Evolutionary conservation across 352 stramenopile species (phyloP).

Genomic region (Phytophthora syringae): DNA sequence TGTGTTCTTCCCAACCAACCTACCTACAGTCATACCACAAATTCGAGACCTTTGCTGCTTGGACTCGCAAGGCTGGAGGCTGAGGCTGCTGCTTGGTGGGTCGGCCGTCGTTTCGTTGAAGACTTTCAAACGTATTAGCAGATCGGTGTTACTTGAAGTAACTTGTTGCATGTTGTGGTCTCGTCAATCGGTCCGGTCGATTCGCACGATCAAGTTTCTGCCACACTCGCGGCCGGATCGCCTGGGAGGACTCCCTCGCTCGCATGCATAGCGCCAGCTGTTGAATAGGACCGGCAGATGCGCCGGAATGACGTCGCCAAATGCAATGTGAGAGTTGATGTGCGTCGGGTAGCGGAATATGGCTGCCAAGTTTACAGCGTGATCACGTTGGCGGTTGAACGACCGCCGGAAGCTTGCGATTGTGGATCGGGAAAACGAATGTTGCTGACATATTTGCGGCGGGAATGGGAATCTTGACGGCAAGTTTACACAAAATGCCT

Average conservation of each 20-base stretch:
- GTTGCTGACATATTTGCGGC: slow-evolving; percentile 21
- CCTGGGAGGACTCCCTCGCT: slow-evolving; percentile 2
- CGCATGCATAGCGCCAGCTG: slow-evolving; percentile 18
- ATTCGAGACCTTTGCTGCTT: slow-evolving; percentile 14
- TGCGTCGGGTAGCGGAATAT: slow-evolving; percentile 1
- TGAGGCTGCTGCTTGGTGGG: slow-evolving; percentile 12
- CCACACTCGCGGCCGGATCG: not conserved
- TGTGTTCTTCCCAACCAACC: too few species aligned
- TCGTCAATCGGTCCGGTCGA: slow-evolving; percentile 1
- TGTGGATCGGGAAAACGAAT: slow-evolving; percentile 20
- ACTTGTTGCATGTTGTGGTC: slow-evolving; percentile 6
- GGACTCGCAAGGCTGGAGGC: not conserved
- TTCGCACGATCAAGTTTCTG: not conserved
- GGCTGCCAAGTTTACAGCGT: slow-evolving; percentile 6
- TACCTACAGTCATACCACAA: not conserved
- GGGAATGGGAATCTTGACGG: slow-evolving; percentile 10
- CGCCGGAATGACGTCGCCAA: too few species aligned
- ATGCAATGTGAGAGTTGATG: too few species aligned
- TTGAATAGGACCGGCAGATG: slow-evolving; percentile 21
- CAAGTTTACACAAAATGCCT: slow-evolving; percentile 5
- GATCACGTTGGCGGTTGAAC: too few species aligned
- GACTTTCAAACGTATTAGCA: slow-evolving; percentile 10
- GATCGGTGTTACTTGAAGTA: slow-evolving; percentile 4
- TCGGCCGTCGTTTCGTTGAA: not conserved
- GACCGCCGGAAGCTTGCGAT: slow-evolving; percentile 13